Percentiles rank a stretch among this genome's conserved stretches.
phyloP scores from a whole-genome alignment of 2,329 filamentous ascomycete genomes.

The Parastagonospora nodorum region DNA sequence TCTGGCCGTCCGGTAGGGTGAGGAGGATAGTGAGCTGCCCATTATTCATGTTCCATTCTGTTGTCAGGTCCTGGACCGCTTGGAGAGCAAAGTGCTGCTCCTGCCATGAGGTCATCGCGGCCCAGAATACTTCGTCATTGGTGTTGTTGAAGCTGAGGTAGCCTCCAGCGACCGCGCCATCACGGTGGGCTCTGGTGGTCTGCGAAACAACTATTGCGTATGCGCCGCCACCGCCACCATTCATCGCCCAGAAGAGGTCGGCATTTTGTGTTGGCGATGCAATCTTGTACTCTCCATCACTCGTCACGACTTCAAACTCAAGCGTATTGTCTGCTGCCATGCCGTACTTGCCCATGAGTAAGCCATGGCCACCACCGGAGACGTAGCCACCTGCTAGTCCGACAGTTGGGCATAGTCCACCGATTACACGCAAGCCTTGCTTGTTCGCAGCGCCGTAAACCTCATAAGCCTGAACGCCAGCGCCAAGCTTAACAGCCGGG shows the following conservation, averaged over 20 bases:
- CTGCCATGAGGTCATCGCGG: too few species aligned
- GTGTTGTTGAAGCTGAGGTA: slow-evolving; percentile 17
- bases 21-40: too few species aligned
- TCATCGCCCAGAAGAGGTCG: slow-evolving; percentile 15
- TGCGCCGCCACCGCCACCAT: slow-evolving; percentile 19
- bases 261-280: slow-evolving; percentile 17
- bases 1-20: too few species aligned
- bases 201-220: slow-evolving; percentile 19
- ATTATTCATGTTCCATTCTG: too few species aligned
- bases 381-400: slow-evolving; percentile 14
- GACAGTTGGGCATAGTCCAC: slow-evolving; percentile 13
- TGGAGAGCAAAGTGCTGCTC: too few species aligned
- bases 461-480: too few species aligned
- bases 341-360: slow-evolving; percentile 18
- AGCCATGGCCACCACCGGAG: slow-evolving; percentile 29
- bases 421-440: too few species aligned
- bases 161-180: background rate
- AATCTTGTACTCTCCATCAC: slow-evolving; percentile 24
- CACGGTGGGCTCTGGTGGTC: slow-evolving; percentile 9
- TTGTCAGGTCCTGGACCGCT: too few species aligned
- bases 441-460: too few species aligned
- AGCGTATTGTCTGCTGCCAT: slow-evolving; percentile 31
- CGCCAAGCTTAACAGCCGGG: too few species aligned
- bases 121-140: background rate
- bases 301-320: slow-evolving; percentile 30